Percentiles rank a stretch among this genome's conserved stretches.
These are phyloP conservation scores for Ceriops zippeliana DNA, from an alignment of 345 rosid species.

Conservation along the genomic window DNA sequence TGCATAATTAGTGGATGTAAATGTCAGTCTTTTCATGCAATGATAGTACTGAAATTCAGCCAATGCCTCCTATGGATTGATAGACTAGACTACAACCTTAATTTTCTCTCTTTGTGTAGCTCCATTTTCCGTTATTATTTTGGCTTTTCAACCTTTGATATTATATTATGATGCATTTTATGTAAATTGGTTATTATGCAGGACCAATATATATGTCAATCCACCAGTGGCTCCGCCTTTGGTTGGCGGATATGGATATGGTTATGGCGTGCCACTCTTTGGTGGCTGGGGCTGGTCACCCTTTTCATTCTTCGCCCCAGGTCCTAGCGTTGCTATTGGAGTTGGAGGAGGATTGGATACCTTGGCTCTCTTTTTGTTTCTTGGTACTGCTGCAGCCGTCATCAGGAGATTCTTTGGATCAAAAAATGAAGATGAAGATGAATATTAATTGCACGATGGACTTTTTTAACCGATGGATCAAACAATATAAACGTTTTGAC, in stretches of 20 bases:
- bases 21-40: too few species aligned
- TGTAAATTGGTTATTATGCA: slow-evolving; percentile 14
- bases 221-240: slow-evolving; percentile 86
- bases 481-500: slow-evolving; percentile 6
- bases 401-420: slow-evolving; percentile 56
- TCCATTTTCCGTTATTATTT: too few species aligned
- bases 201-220: slow-evolving; percentile 88
- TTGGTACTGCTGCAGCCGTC: slow-evolving; percentile 81
- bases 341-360: slow-evolving; percentile 79
- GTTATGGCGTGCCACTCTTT: slow-evolving; percentile 66
- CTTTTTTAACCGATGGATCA: background rate
- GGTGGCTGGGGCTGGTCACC: slow-evolving; percentile 99
- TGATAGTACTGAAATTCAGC: too few species aligned
- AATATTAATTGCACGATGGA: slow-evolving; percentile 29
- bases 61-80: too few species aligned
- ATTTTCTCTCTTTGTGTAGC: too few species aligned
- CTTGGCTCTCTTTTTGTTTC: slow-evolving; percentile 56
- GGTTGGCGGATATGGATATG: slow-evolving; percentile 92
- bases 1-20: too few species aligned
- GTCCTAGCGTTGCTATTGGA: slow-evolving; percentile 80
- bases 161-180: background rate
- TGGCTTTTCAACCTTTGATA: background rate
- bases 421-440: slow-evolving; percentile 47
- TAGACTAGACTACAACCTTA: too few species aligned
- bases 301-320: slow-evolving; percentile 80